Evolutionary conservation across 306 rosid genomes (phyloP).

Genomic region (Carpinus fangiana): DNA sequence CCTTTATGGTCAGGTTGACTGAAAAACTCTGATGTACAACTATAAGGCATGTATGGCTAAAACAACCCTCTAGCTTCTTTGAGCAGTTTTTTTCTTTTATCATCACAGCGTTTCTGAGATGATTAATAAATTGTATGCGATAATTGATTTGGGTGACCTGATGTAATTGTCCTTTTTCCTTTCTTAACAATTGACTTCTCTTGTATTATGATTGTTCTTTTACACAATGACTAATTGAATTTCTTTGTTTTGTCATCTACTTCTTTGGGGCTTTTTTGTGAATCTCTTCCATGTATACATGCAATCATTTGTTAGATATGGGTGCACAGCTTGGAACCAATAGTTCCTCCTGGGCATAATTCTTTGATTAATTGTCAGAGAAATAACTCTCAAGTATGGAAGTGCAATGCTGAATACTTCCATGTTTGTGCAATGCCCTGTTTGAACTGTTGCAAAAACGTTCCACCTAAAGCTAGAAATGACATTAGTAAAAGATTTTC

Average conservation of each 20-base stretch:
- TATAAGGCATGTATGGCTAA: constrained; percentile 21
- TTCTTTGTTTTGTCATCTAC: constrained; percentile 6
- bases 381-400: neutral
- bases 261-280: constrained; percentile 2
- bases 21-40: constrained; percentile 63
- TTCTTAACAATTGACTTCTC: neutral
- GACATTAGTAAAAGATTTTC: neutral
- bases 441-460: neutral
- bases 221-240: constrained; percentile 21
- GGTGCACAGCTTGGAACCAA: constrained; percentile 5
- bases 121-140: constrained; percentile 26
- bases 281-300: constrained; percentile 20
- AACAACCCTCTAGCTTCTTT: constrained; percentile 22
- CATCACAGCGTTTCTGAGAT: constrained; percentile 30
- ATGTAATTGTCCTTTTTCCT: constrained; percentile 9
- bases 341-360: constrained; percentile 19
- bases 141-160: constrained; percentile 23
- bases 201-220: constrained; percentile 31
- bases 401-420: neutral
- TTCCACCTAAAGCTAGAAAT: constrained; percentile 5
- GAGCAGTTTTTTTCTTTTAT: constrained; percentile 16
- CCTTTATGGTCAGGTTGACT: constrained; percentile 90
- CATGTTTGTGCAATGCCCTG: neutral
- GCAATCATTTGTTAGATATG: constrained; percentile 10
- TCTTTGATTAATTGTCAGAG: constrained; percentile 11